phyloP scores from a whole-genome alignment of 1,284 basidiomycete species.

The Ustilago lituana region DNA sequence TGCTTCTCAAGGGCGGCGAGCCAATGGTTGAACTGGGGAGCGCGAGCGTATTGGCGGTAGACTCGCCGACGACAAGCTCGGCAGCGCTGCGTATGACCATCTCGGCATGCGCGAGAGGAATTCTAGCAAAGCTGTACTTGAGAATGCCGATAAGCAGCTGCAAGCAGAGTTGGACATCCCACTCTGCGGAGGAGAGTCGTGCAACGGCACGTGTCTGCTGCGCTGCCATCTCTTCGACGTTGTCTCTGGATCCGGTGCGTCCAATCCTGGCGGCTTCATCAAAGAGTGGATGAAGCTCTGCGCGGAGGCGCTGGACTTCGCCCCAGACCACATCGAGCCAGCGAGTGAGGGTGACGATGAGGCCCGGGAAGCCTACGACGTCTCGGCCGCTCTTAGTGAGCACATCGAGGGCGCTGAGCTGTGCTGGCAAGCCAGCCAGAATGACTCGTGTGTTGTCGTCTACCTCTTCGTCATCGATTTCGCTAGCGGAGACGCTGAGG shows the following conservation, averaged over 20 bases:
- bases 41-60: slow-evolving; percentile 17
- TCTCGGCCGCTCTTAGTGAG: slow-evolving; percentile 63
- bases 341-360: slow-evolving; percentile 49
- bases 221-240: slow-evolving; percentile 8
- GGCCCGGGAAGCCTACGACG: slow-evolving; percentile 55
- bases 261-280: slow-evolving; percentile 21
- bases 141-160: slow-evolving; percentile 56
- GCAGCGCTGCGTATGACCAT: slow-evolving; percentile 47
- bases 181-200: slow-evolving; percentile 48
- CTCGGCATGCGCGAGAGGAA: slow-evolving; percentile 54
- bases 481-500: slow-evolving; percentile 40
- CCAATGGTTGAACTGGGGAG: slow-evolving; percentile 28
- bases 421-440: slow-evolving; percentile 40
- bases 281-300: slow-evolving; percentile 20
- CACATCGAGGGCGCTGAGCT: slow-evolving; percentile 58
- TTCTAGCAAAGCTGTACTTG: slow-evolving; percentile 62
- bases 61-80: slow-evolving; percentile 43
- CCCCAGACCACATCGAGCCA: slow-evolving; percentile 56
- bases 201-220: slow-evolving; percentile 18
- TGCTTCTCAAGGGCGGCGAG: slow-evolving; percentile 32
- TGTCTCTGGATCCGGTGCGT: slow-evolving; percentile 8
- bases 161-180: slow-evolving; percentile 51
- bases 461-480: slow-evolving; percentile 36
- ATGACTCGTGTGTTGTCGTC: slow-evolving; percentile 33
- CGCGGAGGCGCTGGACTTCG: slow-evolving; percentile 54